A percentile compares a stretch with the other conserved stretches of the same genome.
Conservation (phyloP, 805 yeast genomes). For the Kodamaea hsintzibuensis region DNA sequence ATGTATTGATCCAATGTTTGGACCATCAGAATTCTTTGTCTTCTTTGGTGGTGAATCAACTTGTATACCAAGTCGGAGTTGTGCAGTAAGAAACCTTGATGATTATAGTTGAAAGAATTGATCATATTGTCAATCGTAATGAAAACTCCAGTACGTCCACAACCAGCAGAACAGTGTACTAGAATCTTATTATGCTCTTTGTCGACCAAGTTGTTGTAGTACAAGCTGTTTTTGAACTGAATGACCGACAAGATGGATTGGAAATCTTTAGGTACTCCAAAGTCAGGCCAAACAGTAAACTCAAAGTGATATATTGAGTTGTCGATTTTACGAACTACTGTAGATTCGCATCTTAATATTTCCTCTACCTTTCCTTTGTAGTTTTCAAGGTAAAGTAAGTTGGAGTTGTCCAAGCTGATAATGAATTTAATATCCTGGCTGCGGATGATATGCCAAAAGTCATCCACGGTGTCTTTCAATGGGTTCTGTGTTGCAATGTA, state of each 20-base stretch:
- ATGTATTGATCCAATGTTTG: slow-evolving; percentile 76
- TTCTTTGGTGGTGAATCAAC: slow-evolving; percentile 64
- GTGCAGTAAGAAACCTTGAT: slow-evolving; percentile 12
- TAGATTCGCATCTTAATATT: slow-evolving; percentile 3
- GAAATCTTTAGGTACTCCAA: slow-evolving; percentile 41
- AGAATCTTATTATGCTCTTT: slow-evolving; percentile 14
- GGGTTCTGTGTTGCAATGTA: slow-evolving; percentile 52
- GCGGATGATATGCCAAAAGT: slow-evolving; percentile 44
- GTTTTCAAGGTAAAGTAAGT: slow-evolving; percentile 19
- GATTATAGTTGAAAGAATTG: slow-evolving; percentile 14
- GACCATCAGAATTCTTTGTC: slow-evolving; percentile 81
- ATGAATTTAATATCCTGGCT: slow-evolving; percentile 35
- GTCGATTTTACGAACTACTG: slow-evolving; percentile 13
- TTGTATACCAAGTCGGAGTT: slow-evolving; percentile 58
- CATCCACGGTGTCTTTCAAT: slow-evolving; percentile 39
- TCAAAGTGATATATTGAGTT: slow-evolving; percentile 38
- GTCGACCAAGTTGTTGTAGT: slow-evolving; percentile 10
- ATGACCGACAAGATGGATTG: slow-evolving; percentile 34
- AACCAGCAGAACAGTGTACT: slow-evolving; percentile 33
- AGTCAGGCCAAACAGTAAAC: slow-evolving; percentile 48
- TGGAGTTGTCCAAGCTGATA: slow-evolving; percentile 34
- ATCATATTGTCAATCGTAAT: slow-evolving; percentile 28
- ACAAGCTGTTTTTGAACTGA: slow-evolving; percentile 30
- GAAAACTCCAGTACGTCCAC: slow-evolving; percentile 32
- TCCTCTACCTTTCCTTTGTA: slow-evolving; percentile 6